phyloP scores from a whole-genome alignment of 495 filamentous ascomycete genomes.

The Aspergillus homomorphus region DNA sequence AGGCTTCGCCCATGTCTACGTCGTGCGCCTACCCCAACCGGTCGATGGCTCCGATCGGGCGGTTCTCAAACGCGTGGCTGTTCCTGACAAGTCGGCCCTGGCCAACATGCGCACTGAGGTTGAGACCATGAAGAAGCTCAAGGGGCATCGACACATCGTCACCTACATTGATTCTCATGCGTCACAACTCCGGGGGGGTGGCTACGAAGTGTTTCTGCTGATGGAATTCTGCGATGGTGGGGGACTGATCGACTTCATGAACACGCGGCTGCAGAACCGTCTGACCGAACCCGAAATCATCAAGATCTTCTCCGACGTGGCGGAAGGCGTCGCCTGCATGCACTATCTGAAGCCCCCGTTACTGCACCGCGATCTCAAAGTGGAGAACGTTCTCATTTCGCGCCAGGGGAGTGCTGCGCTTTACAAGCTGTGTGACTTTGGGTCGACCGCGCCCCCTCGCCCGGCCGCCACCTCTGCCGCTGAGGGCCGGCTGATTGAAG shows the following conservation, averaged over 20 bases:
- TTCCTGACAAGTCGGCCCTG: constrained; percentile 89
- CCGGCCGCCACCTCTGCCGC: constrained; percentile 79
- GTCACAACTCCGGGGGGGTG: constrained; percentile 84
- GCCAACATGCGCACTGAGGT: constrained; percentile 97
- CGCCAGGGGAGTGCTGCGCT: constrained; percentile 53
- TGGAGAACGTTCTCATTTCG: constrained; percentile 95
- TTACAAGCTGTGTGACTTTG: constrained; percentile 98
- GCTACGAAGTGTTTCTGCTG: constrained; percentile 95
- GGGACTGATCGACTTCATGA: constrained; percentile 99
- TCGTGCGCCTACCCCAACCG: constrained; percentile 77
- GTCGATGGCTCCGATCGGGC: constrained; percentile 80
- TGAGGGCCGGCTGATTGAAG: constrained; percentile 88
- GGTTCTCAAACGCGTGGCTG: constrained; percentile 94
- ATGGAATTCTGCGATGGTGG: constrained; percentile 90
- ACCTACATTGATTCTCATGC: constrained; percentile 98
- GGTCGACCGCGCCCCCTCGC: constrained; percentile 79
- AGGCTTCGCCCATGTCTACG: constrained; percentile 97
- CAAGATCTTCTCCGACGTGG: constrained; percentile 92
- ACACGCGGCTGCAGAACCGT: constrained; percentile 92
- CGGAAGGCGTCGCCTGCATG: constrained; percentile 97
- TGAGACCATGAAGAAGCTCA: constrained; percentile 98
- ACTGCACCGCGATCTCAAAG: constrained; percentile 92
- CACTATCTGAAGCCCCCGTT: constrained; percentile 95
- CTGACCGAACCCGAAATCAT: constrained; percentile 96
- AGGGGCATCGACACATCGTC: constrained; percentile 93